Base-by-base conservation (phyloP, 768 basidiomycete genomes). In the Lactarius hengduanensis region DNA sequence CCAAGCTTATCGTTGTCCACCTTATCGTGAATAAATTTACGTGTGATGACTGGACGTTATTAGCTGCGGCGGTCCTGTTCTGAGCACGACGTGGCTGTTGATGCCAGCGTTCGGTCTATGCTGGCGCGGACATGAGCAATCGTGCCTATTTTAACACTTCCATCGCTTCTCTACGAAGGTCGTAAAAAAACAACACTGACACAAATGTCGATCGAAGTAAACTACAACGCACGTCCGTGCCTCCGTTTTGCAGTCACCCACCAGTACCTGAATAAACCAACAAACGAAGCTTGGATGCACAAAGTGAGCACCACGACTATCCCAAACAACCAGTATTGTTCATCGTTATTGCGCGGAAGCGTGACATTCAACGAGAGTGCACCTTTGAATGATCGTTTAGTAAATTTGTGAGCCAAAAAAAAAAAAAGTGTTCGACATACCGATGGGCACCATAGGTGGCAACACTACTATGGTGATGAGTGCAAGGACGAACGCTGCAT, bases 391-490 rank as follows among this genome's bases (percentile, higher is more conserved):
- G 30, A 20, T 36, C 40, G n/a, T 36, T 54, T 50, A 34, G 30
- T 20, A 22, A 28, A 4, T 34, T 28, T 18, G 20, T 4, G 58
- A 13, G 56, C 6, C 45, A 22, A 38, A 34, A 16, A 50, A 38
- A 34, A 16, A 50, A 50, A 50, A 50, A 22, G 10, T 28, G 8
- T 38, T 63, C 28, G 43, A 56, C 83, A 55, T 70, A 90, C 88
- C 87, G 41, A 83, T 78, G 41, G 86, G 63, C 7, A 87, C 79
- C 70, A 87, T 86, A 54, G 89, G 79, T 50, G 87, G 87, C 18
- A 93, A 72, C 38, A 90, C 83, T 1, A 83, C 85, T 54, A 95
- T 80, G 70, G 81, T 84, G 62, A 94, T 81, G n/a, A 83, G 73
- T 0, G 88, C 86, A 5, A 96, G 80, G 57, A 81, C 80, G 16